Base-by-base conservation (phyloP, 805 yeast species). In the Grigorovia transvaalensis region DNA sequence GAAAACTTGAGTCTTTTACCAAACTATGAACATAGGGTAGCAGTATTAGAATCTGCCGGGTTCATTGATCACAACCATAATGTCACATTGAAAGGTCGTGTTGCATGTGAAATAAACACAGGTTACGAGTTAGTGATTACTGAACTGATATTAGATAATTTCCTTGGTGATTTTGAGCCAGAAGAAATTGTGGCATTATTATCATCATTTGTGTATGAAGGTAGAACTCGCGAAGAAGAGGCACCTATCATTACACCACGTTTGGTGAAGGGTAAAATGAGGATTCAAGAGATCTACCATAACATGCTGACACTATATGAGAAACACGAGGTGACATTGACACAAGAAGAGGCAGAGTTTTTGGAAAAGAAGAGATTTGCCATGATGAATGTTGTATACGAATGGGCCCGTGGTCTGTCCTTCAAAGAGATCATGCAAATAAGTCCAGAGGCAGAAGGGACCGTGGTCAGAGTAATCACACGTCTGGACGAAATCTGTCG, bases 101-200 rank as follows among this genome's bases (percentile, higher is more conserved):
- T 88, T 47, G 96, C 95, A 0, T 93, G 96, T 71, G 99, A 93
- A 61, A 77, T 88, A 53, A 87, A 86, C 64, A 78, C 88, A 27
- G 98, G 98, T 0, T 88, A 90, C 80, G 99, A 93, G 67, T 74
- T 90, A 51, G 84, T 85, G 2, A 66, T 93, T 11, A 91, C 99
- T 0, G 99, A 93, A 67, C 74, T 93, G 51, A 80, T 93, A 17
- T 74, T 93, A 59, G 96, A 91, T 62, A 93, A 93, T 68, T 89
- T 91, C 72, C 71, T 93, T 55, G 96, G 91, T 33, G 95, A 88
- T 53, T 90, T 86, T 64, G 95, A 90, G 56, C 89, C 97, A 0
- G 96, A 89, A 62, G 99, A 93, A 67, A 89, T 93, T 55, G 97
- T 90, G n/a, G 98, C 98, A 0, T 72, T 93, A 48, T 69, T 93